Base-by-base conservation (phyloP, 495 filamentous ascomycete species). In the Chaetomium tenue region DNA sequence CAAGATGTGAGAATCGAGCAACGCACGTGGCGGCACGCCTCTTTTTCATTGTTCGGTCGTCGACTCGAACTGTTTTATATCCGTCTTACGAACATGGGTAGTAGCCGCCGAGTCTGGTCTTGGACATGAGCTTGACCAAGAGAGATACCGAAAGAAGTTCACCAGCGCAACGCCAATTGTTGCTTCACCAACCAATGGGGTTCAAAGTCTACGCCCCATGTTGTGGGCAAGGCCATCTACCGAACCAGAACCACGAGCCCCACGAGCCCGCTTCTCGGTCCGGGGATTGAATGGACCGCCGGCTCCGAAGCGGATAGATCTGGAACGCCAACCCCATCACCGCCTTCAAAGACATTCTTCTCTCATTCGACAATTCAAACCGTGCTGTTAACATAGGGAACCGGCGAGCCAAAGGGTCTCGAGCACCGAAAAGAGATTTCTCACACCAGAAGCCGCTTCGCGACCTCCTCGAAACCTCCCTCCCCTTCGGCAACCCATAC, bases 401-500 rank as follows among this genome's bases (percentile, higher is more conserved):
- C 33, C 33, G 1, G 33, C 9, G 9, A 37, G 33, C 9, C 9
- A 37, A 9, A 1, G 33, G 3, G 33, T 8, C 8, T 11, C 33
- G 33, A 8, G 11, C 33, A 11, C 33, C n/a, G n/a, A 33, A 3
- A 33, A 37, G 33, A 37, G 5, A 9, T 11, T 8, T 8, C 8
- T 66, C 50, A 69, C 25, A 47, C 18, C 46, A 57, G 81, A 78
- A 74, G 83, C 67, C 75, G 76, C 68, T 74, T 75, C 15, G 83
- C 85, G 13, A 87, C 73, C 65, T 82, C 80, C 44, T 82, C 52
- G 63, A 88, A 83, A 6, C 86, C 86, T 11, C 73, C 80, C 58
- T 86, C 76, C 0, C 67, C 74, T 46, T 74, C 68, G 11, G 56
- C 64, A 50, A 89, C 73, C 87, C 87, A 89, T 57, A 88, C 52